phyloP scores from a whole-genome alignment of 495 filamentous ascomycete species.

The Aspergillus sclerotioniger region DNA sequence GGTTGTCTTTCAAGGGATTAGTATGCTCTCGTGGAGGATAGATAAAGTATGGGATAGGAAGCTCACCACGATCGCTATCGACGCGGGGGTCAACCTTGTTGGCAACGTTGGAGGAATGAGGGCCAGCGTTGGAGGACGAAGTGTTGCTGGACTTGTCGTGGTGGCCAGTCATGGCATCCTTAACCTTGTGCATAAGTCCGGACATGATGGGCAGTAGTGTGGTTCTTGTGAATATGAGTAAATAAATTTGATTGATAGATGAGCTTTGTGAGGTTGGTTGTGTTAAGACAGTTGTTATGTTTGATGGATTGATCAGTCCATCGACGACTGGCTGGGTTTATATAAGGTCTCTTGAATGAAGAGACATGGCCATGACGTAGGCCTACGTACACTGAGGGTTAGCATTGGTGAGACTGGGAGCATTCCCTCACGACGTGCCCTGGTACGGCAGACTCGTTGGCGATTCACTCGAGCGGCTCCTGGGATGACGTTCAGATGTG shows the following conservation, averaged over 20 bases:
- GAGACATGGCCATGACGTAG: slow-evolving; percentile 1
- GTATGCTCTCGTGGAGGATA: no score
- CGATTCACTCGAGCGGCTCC: neutral
- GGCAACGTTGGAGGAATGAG: slow-evolving; percentile 17
- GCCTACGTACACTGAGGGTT: neutral
- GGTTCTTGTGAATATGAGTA: neutral
- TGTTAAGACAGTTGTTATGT: neutral
- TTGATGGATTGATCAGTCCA: neutral
- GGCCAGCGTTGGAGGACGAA: slow-evolving; percentile 13
- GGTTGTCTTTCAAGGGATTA: neutral
- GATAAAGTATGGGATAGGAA: neutral
- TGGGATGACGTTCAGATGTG: slow-evolving; percentile 1
- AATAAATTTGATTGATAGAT: neutral
- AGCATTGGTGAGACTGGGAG: neutral
- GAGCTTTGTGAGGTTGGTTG: neutral
- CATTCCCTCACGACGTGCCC: neutral
- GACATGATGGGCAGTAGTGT: slow-evolving; percentile 48
- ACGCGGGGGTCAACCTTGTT: slow-evolving; percentile 7
- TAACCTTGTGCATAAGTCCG: slow-evolving; percentile 61
- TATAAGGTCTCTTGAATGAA: neutral
- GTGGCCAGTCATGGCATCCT: slow-evolving; percentile 54
- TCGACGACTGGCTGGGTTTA: neutral
- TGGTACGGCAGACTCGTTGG: neutral
- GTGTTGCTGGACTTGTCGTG: slow-evolving; percentile 24
- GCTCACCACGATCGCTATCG: slow-evolving; percentile 10